Evolutionary conservation across 305 asterid genomes (phyloP).

Genomic region (Ilex paraguariensis): DNA sequence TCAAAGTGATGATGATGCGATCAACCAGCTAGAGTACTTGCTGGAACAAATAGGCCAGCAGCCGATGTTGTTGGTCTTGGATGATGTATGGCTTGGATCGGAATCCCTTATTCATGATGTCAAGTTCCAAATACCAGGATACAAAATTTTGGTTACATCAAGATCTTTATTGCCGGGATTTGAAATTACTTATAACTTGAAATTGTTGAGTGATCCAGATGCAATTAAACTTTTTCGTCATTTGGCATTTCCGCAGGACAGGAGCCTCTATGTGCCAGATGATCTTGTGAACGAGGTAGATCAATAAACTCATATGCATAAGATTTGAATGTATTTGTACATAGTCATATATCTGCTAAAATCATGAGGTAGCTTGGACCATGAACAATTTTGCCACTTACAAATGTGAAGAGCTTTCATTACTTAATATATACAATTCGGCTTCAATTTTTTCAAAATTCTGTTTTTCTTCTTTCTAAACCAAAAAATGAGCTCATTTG

Average conservation of each 20-base stretch:
- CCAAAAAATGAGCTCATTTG: constrained; percentile 8
- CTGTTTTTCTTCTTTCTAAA: too few species aligned
- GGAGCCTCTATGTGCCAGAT: constrained; percentile 5
- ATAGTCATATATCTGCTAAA: too few species aligned
- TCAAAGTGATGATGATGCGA: constrained; percentile 13
- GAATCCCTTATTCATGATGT: not conserved
- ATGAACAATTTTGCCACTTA: not conserved
- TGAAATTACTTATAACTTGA: not conserved
- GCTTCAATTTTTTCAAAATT: too few species aligned
- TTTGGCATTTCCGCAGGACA: constrained; percentile 18
- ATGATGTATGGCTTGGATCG: not conserved
- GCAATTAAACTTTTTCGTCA: constrained; percentile 11
- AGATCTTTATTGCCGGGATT: not conserved
- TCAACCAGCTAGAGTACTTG: not conserved
- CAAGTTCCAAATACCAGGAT: not conserved
- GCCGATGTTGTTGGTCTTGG: not conserved
- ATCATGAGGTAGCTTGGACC: not conserved
- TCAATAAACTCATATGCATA: not conserved
- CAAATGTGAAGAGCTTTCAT: not conserved
- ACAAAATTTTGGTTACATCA: constrained; percentile 1
- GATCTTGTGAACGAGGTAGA: constrained; percentile 24
- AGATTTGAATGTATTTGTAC: not conserved
- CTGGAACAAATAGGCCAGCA: not conserved
- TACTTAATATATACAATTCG: not conserved
- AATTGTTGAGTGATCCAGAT: constrained; percentile 5